Conservation (phyloP, 2,329 filamentous ascomycete species). For the Alternaria infectoria region DNA sequence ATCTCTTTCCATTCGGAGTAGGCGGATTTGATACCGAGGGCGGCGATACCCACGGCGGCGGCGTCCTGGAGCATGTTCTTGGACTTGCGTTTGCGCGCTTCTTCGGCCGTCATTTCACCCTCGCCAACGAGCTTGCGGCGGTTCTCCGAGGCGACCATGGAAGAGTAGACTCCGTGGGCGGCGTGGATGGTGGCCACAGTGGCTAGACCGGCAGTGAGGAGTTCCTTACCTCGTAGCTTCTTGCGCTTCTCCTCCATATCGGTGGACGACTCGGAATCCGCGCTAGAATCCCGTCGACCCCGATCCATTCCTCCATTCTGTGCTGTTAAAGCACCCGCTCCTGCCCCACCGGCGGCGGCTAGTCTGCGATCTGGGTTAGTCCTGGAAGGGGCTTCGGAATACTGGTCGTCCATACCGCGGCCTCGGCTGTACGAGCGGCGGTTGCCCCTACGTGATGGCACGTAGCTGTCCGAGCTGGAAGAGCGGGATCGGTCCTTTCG, state of each 20-base stretch:
- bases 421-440: conserved; percentile 47
- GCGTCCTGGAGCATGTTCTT: conserved; percentile 70
- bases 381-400: conserved; percentile 44
- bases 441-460: conserved; percentile 55
- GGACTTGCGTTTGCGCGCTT: conserved; percentile 67
- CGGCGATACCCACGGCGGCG: conserved; percentile 70
- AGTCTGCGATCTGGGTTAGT: conserved; percentile 49
- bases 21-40: conserved; percentile 70
- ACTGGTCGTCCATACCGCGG: conserved; percentile 54
- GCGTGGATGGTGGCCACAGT: conserved; percentile 74
- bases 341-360: conserved; percentile 45
- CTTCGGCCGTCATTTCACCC: conserved; percentile 67
- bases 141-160: conserved; percentile 68
- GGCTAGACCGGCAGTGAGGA: conserved; percentile 69
- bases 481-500: conserved; percentile 48
- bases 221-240: conserved; percentile 70
- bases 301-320: conserved; percentile 26
- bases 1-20: conserved; percentile 72
- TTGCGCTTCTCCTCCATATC: conserved; percentile 69
- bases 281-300: conserved; percentile 30
- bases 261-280: conserved; percentile 60
- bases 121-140: conserved; percentile 65
- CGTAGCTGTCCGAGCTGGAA: conserved; percentile 59
- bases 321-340: conserved; percentile 44
- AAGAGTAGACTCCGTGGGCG: conserved; percentile 68